Percentiles rank a stretch among this genome's conserved stretches.
These are phyloP conservation scores for Plasmopara viticola DNA, from an alignment of 352 stramenopile genomes.

Conservation along the genomic window DNA sequence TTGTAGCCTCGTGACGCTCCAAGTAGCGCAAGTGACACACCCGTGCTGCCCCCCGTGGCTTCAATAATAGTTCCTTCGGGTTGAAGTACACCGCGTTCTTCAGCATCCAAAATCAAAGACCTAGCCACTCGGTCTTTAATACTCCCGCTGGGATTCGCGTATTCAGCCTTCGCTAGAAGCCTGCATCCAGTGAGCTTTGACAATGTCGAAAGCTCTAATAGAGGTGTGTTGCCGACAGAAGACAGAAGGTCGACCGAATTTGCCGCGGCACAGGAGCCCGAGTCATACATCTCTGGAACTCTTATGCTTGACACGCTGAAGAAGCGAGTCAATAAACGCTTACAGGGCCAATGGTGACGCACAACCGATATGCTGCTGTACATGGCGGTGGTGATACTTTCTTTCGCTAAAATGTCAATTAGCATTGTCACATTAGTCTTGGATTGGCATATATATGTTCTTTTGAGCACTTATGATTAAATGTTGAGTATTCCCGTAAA, in stretches of 20 bases:
- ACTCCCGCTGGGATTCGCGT: slow-evolving; percentile 88
- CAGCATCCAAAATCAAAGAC: slow-evolving; percentile 89
- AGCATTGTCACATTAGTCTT: too few species aligned
- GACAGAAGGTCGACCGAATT: slow-evolving; percentile 57
- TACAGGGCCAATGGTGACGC: too few species aligned
- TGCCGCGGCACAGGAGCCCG: slow-evolving; percentile 1
- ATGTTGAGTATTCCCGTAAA: too few species aligned
- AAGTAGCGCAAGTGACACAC: slow-evolving; percentile 88
- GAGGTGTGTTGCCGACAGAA: slow-evolving; percentile 69
- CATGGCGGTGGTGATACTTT: too few species aligned
- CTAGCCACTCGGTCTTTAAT: slow-evolving; percentile 93
- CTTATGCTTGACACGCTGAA: too few species aligned
- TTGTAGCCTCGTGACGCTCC: slow-evolving; percentile 82
- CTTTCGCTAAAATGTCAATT: too few species aligned
- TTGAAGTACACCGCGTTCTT: slow-evolving; percentile 77
- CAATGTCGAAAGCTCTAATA: slow-evolving; percentile 62
- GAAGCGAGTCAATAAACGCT: too few species aligned
- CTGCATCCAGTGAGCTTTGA: slow-evolving; percentile 66
- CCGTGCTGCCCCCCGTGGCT: slow-evolving; percentile 89
- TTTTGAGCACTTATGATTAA: too few species aligned
- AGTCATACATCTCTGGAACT: neutral
- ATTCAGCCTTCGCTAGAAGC: slow-evolving; percentile 79
- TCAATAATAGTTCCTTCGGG: slow-evolving; percentile 61
- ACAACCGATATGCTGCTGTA: too few species aligned
- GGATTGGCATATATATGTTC: too few species aligned